phyloP scores from a whole-genome alignment of 2,329 filamentous ascomycete species.

The Meredithiella fracta region DNA sequence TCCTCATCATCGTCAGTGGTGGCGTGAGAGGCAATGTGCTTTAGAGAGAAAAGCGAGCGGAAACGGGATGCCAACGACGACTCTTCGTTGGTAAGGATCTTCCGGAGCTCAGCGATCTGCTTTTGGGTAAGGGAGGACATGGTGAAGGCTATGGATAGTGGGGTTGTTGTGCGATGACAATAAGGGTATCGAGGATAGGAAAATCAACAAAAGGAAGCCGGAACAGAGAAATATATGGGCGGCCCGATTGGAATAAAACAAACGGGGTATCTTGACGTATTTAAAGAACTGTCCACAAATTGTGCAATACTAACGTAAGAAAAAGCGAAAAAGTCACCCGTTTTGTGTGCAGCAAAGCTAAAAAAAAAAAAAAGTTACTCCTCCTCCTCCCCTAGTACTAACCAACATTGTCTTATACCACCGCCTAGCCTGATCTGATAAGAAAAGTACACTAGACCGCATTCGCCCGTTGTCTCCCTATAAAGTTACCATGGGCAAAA shows the following conservation, averaged over 20 bases:
- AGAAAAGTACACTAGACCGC: background rate
- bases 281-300: background rate
- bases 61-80: constrained; percentile 78
- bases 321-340: background rate
- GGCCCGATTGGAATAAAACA: background rate
- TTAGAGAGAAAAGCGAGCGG: constrained; percentile 92
- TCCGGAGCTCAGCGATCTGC: constrained; percentile 48
- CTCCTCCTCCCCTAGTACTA: too few species aligned
- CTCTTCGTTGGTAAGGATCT: constrained; percentile 62
- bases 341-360: background rate
- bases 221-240: background rate
- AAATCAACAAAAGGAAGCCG: background rate
- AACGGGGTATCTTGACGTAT: constrained; percentile 8
- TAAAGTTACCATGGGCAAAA: background rate
- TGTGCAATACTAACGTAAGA: background rate
- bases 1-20: constrained; percentile 44
- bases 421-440: constrained; percentile 1
- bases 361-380: constrained; percentile 1
- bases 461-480: background rate
- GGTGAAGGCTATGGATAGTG: background rate
- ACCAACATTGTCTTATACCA: background rate
- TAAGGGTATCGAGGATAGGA: background rate
- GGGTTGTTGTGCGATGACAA: background rate
- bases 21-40: constrained; percentile 73
- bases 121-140: constrained; percentile 17